Evolutionary conservation across 73 alveolate species (phyloP), one percentile per base, ranked within the genome.

Genomic region (Diophrys sp.): DNA sequence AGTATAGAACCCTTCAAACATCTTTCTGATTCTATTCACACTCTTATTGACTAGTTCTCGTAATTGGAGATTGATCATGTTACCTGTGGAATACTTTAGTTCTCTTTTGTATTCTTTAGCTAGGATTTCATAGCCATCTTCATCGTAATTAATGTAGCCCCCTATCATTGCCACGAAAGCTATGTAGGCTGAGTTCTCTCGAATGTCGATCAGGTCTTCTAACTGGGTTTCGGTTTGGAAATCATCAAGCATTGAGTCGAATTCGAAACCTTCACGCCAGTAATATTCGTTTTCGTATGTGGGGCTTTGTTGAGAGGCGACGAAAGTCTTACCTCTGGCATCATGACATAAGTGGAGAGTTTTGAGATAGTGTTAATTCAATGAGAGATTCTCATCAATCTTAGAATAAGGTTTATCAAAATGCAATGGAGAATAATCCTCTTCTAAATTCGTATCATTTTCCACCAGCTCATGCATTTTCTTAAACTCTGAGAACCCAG

Each of bases 51-150:
- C 77, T 26, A 84, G 57, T 30, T 82, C 75, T 56, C 95, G 62
- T 33, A 91, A 33, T 56, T 91, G 83, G 33, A 88, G 53, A 31
- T 77, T 56, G 86, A 91, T 87, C 14, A 91, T 73, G 55, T 88
- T 82, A 8, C 95, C 95, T 23, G 91, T 91, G n/a, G 88, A 71
- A 33, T 82, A 84, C 28, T 81, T 79, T 18, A 91, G 29, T 69
- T 83, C 90, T 54, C 85, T 75, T 77, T 89, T 91, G 62, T 91
- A 83, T 54, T 88, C 93, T 68, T 84, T 91, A n/a, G 95, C 91
- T 30, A 83, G 73, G 27, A 89, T 80, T 30, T 80, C 90, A 77
- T 85, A 89, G 8, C 95, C 95, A 68, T 89, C 87, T 73, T 89
- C 92, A 71, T 89, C 91, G 79, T 74, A 83, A 67, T 80, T 83